Conservation (phyloP, 139 green algal genomes). For the Tetratostichococcus sp. region DNA sequence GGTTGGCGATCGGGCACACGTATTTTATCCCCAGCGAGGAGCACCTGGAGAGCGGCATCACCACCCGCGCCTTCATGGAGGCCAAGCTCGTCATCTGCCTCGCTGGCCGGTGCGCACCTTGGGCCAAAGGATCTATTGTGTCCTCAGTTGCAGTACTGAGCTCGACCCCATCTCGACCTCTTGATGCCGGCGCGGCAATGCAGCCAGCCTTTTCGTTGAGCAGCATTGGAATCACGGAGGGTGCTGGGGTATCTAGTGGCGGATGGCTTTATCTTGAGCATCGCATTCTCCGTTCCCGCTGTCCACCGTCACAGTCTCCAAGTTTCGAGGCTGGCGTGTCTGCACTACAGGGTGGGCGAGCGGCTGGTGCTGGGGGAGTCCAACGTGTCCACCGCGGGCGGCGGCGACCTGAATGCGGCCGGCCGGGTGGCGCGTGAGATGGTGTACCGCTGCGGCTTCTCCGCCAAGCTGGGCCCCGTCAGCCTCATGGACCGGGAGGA, state of each 20-base stretch:
- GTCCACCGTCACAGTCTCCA: neutral
- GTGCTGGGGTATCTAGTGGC: no score
- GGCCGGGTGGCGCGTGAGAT: constrained; percentile 86
- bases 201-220: no score
- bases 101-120: constrained; percentile 28
- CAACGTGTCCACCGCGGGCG: constrained; percentile 55
- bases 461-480: constrained; percentile 63
- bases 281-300: no score
- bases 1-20: constrained; percentile 53
- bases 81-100: constrained; percentile 55
- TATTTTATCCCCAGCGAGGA: constrained; percentile 85
- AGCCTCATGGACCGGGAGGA: constrained; percentile 65
- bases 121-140: no score
- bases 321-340: no score
- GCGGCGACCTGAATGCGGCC: constrained; percentile 45
- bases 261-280: no score
- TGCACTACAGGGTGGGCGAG: constrained; percentile 47
- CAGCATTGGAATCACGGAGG: no score
- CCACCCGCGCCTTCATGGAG: constrained; percentile 80
- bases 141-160: no score
- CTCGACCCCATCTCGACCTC: no score
- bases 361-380: constrained; percentile 74
- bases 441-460: constrained; percentile 75
- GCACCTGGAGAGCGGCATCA: constrained; percentile 66
- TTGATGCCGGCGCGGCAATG: no score